Conservation (phyloP, 495 filamentous ascomycete genomes). For the Chaetomium tenue region DNA sequence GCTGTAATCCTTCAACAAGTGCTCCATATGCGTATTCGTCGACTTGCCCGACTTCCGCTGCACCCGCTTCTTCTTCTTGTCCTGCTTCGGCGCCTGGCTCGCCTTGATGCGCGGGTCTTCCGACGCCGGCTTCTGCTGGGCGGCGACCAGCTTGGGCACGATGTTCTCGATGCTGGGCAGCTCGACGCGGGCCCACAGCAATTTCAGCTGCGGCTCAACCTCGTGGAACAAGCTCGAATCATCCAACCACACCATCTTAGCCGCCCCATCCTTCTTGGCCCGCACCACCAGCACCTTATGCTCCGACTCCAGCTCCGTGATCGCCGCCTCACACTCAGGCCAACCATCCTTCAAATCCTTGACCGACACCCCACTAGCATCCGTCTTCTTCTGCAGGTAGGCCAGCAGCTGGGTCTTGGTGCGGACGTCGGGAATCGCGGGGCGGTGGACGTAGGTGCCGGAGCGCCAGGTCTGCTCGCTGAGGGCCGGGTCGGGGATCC, state of each 20-base stretch:
- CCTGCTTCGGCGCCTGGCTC: slow-evolving; percentile 57
- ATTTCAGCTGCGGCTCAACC: slow-evolving; percentile 78
- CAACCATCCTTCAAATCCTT: slow-evolving; percentile 94
- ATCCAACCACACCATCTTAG: slow-evolving; percentile 85
- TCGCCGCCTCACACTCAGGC: slow-evolving; percentile 73
- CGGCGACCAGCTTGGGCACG: slow-evolving; percentile 67
- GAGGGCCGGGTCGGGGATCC: slow-evolving; percentile 57
- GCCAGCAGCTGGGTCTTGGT: slow-evolving; percentile 70
- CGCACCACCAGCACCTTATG: slow-evolving; percentile 79
- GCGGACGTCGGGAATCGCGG: slow-evolving; percentile 73
- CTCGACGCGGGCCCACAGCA: slow-evolving; percentile 77
- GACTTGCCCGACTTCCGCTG: slow-evolving; percentile 73
- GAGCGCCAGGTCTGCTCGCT: slow-evolving; percentile 53
- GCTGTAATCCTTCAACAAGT: slow-evolving; percentile 81
- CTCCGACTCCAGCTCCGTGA: slow-evolving; percentile 72
- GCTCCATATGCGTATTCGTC: slow-evolving; percentile 90
- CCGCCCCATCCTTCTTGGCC: slow-evolving; percentile 87
- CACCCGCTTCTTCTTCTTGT: slow-evolving; percentile 66
- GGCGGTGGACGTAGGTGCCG: slow-evolving; percentile 74
- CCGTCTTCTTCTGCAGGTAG: slow-evolving; percentile 74
- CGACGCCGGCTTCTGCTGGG: slow-evolving; percentile 74
- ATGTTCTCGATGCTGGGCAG: slow-evolving; percentile 74
- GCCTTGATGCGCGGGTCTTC: slow-evolving; percentile 65
- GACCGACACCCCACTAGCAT: slow-evolving; percentile 76
- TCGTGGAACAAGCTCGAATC: slow-evolving; percentile 70